Evolutionary conservation across 495 filamentous ascomycete species (phyloP), one percentile per base, ranked within the genome.

Genomic region (Margaritispora aquatica): DNA sequence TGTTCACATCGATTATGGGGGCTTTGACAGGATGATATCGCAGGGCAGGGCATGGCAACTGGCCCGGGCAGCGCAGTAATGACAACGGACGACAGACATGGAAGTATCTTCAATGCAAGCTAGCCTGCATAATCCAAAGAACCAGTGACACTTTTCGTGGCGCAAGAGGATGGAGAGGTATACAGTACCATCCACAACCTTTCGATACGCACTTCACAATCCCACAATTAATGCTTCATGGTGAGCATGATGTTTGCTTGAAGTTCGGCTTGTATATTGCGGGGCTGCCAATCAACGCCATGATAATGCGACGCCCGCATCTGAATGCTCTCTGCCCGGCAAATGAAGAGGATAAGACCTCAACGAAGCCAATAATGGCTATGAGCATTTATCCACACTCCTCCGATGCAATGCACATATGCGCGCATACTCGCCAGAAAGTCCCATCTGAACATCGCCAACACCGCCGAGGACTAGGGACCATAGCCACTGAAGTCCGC

Each of bases 391-490:
- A 51, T 15, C 48, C 27, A 29, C 55, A 5, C 46, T 50, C 10
- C 55, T 58, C 55, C 55, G 55, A 58, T 58, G 44, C 55, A n/a
- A 58, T 46, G 53, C 36, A 55, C 36, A 22, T 26, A 26, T 50
- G 47, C 20, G 47, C 47, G 47, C 20, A 24, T 23, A 24, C 47
- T 50, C 47, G 47, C 47, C 24, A 50, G 47, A 22, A 50, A 26
- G 47, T 8, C 31, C n/a, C 52, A 23, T 44, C 20, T 23, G 5
- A 10, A 26, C 27, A 51, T 29, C 48, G 49, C 23, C 19, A 2
- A 44, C 4, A 7, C 38, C 38, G 19, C 38, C 38, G 38, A 44
- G 4, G 38, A 7, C 38, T 17, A 44, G 38, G 38, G 38, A 22
- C 19, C 47, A 15, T 22, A 22, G 23, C 27, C 56, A 22, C 44